Conservation (phyloP, 441 rosid genomes). For the Macaranga tanarius region DNA sequence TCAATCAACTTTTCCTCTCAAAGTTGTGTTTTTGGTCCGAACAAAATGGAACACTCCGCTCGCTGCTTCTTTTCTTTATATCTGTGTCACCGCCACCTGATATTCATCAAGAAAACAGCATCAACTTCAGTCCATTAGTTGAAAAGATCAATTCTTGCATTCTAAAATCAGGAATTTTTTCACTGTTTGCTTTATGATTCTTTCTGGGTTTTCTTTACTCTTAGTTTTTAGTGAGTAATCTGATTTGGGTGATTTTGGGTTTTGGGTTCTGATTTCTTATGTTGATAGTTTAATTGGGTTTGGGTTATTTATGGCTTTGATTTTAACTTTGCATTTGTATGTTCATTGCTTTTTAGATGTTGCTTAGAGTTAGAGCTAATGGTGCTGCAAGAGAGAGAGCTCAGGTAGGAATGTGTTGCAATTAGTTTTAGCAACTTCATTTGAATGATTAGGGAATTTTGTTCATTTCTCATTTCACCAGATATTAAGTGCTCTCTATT, state of each 20-base stretch:
- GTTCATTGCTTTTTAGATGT: conserved; percentile 50
- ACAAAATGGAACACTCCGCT: no score
- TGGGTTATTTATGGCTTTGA: neutral
- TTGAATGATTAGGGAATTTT: neutral
- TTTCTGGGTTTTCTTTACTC: neutral
- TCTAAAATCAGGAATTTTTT: no score
- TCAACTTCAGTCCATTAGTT: no score
- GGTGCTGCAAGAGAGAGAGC: conserved; percentile 81
- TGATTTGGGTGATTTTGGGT: neutral
- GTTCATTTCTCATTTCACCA: neutral
- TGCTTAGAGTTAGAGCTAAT: conserved; percentile 66
- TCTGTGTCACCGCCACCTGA: no score
- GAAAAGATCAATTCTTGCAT: no score
- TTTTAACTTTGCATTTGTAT: conserved; percentile 1
- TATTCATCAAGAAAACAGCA: no score
- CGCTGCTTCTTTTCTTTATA: no score
- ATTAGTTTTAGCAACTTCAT: neutral
- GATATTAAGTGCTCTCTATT: no score
- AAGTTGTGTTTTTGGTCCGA: no score
- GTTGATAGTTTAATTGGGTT: neutral
- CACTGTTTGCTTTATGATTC: neutral
- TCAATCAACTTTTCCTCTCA: no score
- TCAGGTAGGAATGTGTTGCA: conserved; percentile 49
- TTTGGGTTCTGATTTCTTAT: neutral
- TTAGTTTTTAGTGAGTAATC: conserved; percentile 6